phyloP scores from a whole-genome alignment of 768 basidiomycete genomes.

The Pisolithus albus region DNA sequence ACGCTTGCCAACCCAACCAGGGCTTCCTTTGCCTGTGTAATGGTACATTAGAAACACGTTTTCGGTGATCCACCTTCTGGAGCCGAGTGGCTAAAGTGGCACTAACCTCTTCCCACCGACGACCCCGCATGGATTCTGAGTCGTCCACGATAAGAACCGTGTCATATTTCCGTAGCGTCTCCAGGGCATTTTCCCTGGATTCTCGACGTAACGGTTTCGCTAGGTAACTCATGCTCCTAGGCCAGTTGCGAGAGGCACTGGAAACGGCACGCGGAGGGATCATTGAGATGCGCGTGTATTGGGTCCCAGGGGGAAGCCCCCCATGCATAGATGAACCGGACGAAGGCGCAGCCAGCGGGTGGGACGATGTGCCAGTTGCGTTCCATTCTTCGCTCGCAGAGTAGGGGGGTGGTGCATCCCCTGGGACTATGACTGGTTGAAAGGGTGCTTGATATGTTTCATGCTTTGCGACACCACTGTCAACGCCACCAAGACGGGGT shows the following conservation, averaged over 20 bases:
- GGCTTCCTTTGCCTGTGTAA: slow-evolving; percentile 39
- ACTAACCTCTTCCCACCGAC: slow-evolving; percentile 45
- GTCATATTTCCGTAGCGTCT: slow-evolving; percentile 41
- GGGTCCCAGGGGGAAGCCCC: slow-evolving; percentile 12
- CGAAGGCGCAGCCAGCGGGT: no score
- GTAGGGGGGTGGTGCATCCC: slow-evolving; percentile 21
- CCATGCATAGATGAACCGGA: no score
- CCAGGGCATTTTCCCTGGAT: slow-evolving; percentile 23
- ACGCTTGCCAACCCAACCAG: slow-evolving; percentile 42
- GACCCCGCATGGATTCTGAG: slow-evolving; percentile 48
- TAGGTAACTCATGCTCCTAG: slow-evolving; percentile 18
- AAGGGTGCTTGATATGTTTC: neutral
- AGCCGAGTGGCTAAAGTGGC: neutral
- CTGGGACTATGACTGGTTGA: neutral
- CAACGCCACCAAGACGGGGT: neutral
- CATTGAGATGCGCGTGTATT: slow-evolving; percentile 18
- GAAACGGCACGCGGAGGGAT: slow-evolving; percentile 10
- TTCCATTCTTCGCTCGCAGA: slow-evolving; percentile 2
- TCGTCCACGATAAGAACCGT: slow-evolving; percentile 58
- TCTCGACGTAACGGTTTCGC: slow-evolving; percentile 21
- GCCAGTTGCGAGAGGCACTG: slow-evolving; percentile 9
- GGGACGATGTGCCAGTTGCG: neutral
- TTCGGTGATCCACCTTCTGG: neutral
- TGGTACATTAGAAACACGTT: neutral
- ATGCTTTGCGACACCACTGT: slow-evolving; percentile 1